These are phyloP conservation scores for Thielaviopsis musarum DNA, from an alignment of 2,329 filamentous ascomycete genomes.

Conservation along the genomic window DNA sequence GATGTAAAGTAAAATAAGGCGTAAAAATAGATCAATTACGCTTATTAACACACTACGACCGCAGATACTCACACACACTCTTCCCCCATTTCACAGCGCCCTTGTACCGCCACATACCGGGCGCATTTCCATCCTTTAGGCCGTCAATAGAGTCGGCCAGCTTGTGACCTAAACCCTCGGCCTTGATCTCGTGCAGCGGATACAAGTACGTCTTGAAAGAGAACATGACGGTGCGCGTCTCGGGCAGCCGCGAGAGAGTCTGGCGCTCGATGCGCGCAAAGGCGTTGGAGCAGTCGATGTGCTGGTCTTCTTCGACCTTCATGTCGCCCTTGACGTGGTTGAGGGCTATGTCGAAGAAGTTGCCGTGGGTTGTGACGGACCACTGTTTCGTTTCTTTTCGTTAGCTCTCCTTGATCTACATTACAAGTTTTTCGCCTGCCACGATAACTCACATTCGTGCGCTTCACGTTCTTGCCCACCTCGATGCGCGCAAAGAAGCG, in stretches of 20 bases:
- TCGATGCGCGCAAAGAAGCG: constrained; percentile 31
- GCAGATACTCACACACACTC: constrained; percentile 29
- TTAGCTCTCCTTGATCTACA: too few relatives aligned
- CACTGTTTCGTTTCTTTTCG: constrained; percentile 19
- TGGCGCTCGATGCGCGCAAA: constrained; percentile 33
- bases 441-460: constrained; percentile 28
- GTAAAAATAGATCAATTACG: not conserved
- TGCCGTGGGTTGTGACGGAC: constrained; percentile 27
- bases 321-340: constrained; percentile 23
- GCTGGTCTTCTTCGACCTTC: constrained; percentile 19
- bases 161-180: constrained; percentile 28
- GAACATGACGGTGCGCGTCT: constrained; percentile 31
- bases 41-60: constrained; percentile 14
- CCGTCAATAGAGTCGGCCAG: constrained; percentile 38
- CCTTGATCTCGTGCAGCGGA: constrained; percentile 29
- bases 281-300: constrained; percentile 24
- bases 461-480: constrained; percentile 30
- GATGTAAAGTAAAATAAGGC: too few relatives aligned
- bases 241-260: constrained; percentile 31
- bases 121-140: constrained; percentile 31
- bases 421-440: too few relatives aligned
- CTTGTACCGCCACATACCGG: constrained; percentile 38
- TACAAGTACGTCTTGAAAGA: constrained; percentile 41
- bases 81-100: constrained; percentile 30
- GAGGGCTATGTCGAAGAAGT: constrained; percentile 24